These are phyloP conservation scores for Corymbia citriodora DNA, from an alignment of 441 rosid species.

Conservation along the genomic window DNA sequence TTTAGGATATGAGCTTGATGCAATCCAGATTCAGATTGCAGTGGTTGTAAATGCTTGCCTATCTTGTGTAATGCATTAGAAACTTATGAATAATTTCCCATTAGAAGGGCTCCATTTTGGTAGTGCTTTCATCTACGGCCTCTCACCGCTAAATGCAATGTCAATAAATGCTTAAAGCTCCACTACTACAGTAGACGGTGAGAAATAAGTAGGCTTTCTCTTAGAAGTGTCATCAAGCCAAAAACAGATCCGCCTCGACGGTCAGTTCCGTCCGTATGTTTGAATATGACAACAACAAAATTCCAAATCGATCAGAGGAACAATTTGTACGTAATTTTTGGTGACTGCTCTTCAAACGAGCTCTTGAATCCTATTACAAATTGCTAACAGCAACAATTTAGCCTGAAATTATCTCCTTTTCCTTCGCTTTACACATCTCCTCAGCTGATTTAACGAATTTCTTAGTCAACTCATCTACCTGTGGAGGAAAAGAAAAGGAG, in stretches of 20 bases:
- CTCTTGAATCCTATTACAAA: background rate
- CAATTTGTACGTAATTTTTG: background rate
- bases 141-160: background rate
- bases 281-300: background rate
- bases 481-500: conserved; percentile 5
- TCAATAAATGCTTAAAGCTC: background rate
- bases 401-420: conserved; percentile 71
- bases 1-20: background rate
- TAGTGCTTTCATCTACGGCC: background rate
- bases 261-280: background rate
- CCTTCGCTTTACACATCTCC: conserved; percentile 86
- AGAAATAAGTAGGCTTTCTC: background rate
- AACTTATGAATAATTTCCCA: background rate
- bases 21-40: background rate
- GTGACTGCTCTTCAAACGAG: background rate
- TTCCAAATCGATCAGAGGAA: background rate
- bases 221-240: background rate
- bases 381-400: conserved; percentile 18
- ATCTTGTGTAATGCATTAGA: background rate
- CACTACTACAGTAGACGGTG: background rate
- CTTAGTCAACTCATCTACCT: conserved; percentile 84
- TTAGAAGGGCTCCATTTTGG: background rate
- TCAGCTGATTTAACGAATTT: conserved; percentile 77
- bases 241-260: background rate
- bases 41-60: background rate